Evolutionary conservation across 176 grass and related monocot genomes (phyloP), one percentile per base, ranked within the genome.

Genomic region (Elaeis guineensis): DNA sequence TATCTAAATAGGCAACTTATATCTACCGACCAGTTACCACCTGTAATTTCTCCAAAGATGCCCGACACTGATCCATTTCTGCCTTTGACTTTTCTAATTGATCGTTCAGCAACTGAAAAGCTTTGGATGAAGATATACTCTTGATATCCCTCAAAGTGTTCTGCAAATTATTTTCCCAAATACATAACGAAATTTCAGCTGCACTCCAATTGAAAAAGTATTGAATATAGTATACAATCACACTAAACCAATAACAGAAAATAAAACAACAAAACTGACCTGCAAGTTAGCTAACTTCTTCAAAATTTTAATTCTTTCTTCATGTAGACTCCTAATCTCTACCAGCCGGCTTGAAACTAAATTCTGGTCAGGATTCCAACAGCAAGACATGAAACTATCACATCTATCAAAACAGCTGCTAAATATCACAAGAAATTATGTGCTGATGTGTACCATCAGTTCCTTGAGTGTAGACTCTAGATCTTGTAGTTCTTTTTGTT

Each of bases 41-140:
- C 94, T 98, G 94, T 77, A 98, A 90, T 98, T 93, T 98, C 61
- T 93, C 88, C 57, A 88, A 25, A 52, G 79, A 74, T 71, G 52
- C 54, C 32, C 52, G 76, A 58, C 52, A 81, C 26, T 72, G 59
- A 54, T 89, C 71, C 62, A 92, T 50, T 78, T 98, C 94, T 77
- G 63, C 51, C 35, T 66, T 69, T 79, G 88, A 89, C 61, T 68
- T 86, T 77, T 80, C 64, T 62, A 93, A 58, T 69, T 76, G 76
- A 26, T 86, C 79, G 57, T 81, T 89, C 63, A 93, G 67, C 71
- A 81, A 67, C 61, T 69, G 75, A 66, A 83, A 98, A 58, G 82
- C 79, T 78, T 79, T 85, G 57, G 88, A 89, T 77, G 94, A 87
- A 77, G 59, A 68, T 56, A 93, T 86, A 55, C 25, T 80, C 77